Percentiles rank a stretch among this genome's conserved stretches.
These are phyloP conservation scores for Pseudogymnoascus sp. DNA, from an alignment of 2,329 filamentous ascomycete genomes.

Conservation along the genomic window DNA sequence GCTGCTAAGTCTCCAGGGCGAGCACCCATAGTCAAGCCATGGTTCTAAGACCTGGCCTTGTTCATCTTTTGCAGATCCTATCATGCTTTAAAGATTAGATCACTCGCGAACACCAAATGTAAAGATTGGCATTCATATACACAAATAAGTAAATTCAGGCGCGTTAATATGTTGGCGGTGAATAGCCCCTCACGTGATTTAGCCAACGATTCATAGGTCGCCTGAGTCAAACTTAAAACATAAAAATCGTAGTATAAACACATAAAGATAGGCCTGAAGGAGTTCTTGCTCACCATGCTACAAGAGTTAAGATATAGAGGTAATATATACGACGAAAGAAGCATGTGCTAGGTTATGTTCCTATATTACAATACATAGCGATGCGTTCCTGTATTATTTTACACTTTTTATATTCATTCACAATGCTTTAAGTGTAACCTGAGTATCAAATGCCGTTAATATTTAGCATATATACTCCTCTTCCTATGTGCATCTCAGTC, in stretches of 20 bases:
- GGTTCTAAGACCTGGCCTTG: constrained; percentile 21
- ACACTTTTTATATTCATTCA: background rate
- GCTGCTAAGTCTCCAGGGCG: constrained; percentile 15
- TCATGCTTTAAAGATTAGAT: background rate
- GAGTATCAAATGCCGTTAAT: background rate
- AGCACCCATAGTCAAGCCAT: constrained; percentile 16
- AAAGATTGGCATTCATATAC: background rate
- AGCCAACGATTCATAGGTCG: too few species aligned
- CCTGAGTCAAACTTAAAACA: too few species aligned
- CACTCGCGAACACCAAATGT: background rate
- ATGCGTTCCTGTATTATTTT: background rate
- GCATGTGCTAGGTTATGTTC: background rate
- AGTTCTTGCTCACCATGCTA: too few species aligned
- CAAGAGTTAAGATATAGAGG: too few species aligned
- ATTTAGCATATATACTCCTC: constrained; percentile 5
- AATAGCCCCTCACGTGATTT: background rate
- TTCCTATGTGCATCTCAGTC: background rate
- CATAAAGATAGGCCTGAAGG: too few species aligned
- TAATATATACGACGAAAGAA: background rate
- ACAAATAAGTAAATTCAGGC: background rate
- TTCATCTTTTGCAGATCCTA: background rate
- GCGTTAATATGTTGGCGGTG: background rate
- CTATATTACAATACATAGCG: background rate
- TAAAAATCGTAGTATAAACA: too few species aligned
- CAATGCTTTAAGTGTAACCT: background rate